Base-by-base conservation (phyloP, 2,329 filamentous ascomycete species). In the Periconia sp. region DNA sequence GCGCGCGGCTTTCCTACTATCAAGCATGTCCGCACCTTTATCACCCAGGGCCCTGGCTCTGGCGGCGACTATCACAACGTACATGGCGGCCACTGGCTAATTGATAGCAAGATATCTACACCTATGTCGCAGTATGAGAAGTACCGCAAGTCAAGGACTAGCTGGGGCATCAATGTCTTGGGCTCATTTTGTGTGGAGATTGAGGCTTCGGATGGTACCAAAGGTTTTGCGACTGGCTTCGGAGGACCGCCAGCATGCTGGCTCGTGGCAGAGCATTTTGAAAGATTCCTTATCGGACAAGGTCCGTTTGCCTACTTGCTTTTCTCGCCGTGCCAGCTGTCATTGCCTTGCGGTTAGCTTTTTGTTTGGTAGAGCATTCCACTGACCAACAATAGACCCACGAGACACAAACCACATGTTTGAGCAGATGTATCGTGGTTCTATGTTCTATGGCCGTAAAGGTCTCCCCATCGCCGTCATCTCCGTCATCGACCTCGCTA, bases 391-490 rank as follows among this genome's bases (percentile, higher is more conserved):
- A 36, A 11, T 44, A 83, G 92, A 96, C 69, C 91, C 91, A 9
- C 82, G 92, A 58, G 90, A 96, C 66, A 95, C 89, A 39, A 96
- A 95, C 72, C 82, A 92, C 51, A 78, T 96, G 21, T 96, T 95
- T 67, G 92, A 96, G 76, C 90, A 95, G 70, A 96, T 96, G 92
- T 96, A 96, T 77, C 85, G 91, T 47, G 88, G 82, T 2, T 95
- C 90, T 56, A 95, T 96, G 89, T 96, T 96, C 78, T 96, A 96
- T 66, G 92, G 92, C 49, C 86, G 92, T 56, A 96, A 96, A 72
- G 92, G 92, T 33, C 83, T 96, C 2, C 88, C 92, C 2, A 82
- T 92, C 9, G 92, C 92, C 39, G 87, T 95, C 63, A 96, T 96
- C 64, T 95, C 90, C 2, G 92, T 96, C 53, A 94, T 96, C 62